Evolutionary conservation across 2,329 filamentous ascomycete species (phyloP).

Genomic region (Sporothrix curviconia): DNA sequence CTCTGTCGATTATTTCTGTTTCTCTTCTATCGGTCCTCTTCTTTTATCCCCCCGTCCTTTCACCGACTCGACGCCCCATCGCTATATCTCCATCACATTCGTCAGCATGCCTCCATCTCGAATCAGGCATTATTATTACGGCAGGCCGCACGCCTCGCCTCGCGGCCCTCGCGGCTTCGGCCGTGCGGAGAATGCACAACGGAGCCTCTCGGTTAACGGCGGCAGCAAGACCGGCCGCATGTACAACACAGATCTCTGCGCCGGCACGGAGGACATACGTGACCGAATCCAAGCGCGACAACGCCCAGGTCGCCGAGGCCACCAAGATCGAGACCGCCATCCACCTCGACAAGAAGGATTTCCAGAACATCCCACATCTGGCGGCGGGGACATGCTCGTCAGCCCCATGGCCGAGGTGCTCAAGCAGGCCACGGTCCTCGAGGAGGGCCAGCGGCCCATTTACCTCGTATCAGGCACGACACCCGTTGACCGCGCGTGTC

Average conservation of each 20-base stretch:
- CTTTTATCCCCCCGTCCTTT: not conserved
- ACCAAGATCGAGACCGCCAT: conserved; percentile 70
- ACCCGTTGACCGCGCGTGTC: conserved; percentile 85
- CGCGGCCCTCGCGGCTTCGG: conserved; percentile 32
- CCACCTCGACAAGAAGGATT: conserved; percentile 77
- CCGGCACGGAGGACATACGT: conserved; percentile 60
- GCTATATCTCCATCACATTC: not conserved
- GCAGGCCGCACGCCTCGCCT: conserved; percentile 61
- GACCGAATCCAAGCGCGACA: conserved; percentile 70
- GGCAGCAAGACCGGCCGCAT: not conserved
- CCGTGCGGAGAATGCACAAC: conserved; percentile 28
- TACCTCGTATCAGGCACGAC: conserved; percentile 99
- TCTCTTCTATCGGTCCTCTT: not conserved
- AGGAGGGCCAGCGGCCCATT: conserved; percentile 86
- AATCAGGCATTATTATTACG: conserved; percentile 32
- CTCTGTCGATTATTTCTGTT: not conserved
- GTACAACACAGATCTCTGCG: conserved; percentile 15
- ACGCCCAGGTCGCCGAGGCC: conserved; percentile 78
- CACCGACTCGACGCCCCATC: not conserved
- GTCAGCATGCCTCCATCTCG: conserved; percentile 13
- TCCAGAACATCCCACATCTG: conserved; percentile 50
- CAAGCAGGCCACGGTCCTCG: conserved; percentile 87
- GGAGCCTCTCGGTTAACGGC: conserved; percentile 28
- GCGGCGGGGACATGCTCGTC: conserved; percentile 54
- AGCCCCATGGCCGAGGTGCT: conserved; percentile 81